These are phyloP conservation scores for Solanum arcanum DNA, from an alignment of 257 asterid species.

Conservation along the genomic window DNA sequence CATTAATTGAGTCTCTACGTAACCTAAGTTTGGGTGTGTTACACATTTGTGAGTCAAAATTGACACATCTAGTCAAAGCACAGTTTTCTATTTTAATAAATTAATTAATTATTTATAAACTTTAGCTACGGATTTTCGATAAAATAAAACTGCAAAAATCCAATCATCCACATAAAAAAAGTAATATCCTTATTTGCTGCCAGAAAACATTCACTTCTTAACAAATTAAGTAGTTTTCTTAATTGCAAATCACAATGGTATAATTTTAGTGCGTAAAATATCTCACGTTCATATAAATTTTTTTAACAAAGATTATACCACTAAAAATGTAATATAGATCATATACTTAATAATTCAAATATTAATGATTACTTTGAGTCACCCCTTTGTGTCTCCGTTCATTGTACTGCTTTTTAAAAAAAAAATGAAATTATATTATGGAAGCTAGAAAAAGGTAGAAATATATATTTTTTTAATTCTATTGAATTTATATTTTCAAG, in stretches of 20 bases:
- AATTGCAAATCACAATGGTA: not conserved
- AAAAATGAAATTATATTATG: not conserved
- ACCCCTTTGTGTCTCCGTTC: not conserved
- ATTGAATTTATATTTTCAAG: not conserved
- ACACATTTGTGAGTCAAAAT: not conserved
- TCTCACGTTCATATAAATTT: not conserved
- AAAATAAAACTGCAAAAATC: not conserved
- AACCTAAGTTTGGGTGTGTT: not conserved
- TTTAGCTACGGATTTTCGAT: not conserved
- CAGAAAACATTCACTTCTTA: not conserved
- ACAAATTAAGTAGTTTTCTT: not conserved
- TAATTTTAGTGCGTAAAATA: not conserved
- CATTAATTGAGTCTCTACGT: not conserved
- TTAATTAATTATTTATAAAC: not conserved
- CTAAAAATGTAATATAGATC: not conserved
- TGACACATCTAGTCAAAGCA: not conserved
- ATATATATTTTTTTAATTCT: not conserved
- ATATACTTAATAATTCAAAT: not conserved
- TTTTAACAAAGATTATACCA: rapidly evolving
- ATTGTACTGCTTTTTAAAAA: not conserved
- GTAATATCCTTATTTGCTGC: not conserved
- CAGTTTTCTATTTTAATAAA: not conserved
- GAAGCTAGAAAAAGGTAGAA: not conserved
- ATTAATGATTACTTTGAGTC: not conserved
- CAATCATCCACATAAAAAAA: not conserved